These are phyloP conservation scores for Xerocomus spinulosus DNA, from an alignment of 768 basidiomycete genomes.

Conservation along the genomic window DNA sequence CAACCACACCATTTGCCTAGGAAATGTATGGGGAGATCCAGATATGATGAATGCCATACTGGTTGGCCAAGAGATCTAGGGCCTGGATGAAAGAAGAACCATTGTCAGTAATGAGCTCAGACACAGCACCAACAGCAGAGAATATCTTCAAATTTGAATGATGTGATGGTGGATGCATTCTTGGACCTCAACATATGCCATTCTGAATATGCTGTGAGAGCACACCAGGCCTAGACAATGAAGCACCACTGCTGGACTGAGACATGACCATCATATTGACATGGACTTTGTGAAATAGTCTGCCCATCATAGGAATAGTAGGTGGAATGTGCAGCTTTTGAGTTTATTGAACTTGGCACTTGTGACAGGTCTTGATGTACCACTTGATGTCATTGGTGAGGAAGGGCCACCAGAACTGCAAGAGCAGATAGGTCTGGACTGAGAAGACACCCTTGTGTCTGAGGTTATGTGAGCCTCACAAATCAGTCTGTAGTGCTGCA, in stretches of 20 bases:
- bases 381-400: background rate
- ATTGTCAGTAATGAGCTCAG: background rate
- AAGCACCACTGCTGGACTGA: background rate
- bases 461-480: constrained; percentile 1
- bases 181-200: background rate
- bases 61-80: background rate
- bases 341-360: background rate
- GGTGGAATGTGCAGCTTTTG: background rate
- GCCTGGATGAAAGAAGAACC: background rate
- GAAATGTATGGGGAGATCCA: background rate
- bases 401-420: constrained; percentile 1
- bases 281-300: background rate
- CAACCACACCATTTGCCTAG: background rate
- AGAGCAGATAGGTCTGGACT: background rate
- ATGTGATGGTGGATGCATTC: background rate
- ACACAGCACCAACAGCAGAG: background rate
- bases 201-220: background rate
- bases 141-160: background rate
- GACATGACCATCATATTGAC: background rate
- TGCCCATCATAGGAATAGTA: background rate
- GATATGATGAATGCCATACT: background rate
- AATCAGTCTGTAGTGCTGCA: background rate
- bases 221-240: background rate
- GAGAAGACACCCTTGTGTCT: constrained; percentile 5
- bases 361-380: background rate